Conservation (phyloP, 768 basidiomycete genomes). For the Macrolepiota dolichaula region DNA sequence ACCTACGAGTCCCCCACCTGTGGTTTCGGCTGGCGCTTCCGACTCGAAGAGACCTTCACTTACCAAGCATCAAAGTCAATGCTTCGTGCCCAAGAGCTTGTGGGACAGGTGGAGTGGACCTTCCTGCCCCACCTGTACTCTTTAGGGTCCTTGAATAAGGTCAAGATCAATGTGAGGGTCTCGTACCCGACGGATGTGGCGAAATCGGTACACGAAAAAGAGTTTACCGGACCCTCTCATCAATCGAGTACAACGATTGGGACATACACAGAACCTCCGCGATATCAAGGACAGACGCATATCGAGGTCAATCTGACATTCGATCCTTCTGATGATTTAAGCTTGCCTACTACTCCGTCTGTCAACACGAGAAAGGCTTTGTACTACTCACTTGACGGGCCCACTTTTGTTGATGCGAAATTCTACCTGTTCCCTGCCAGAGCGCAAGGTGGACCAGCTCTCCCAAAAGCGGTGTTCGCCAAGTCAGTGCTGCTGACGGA, state of each 20-base stretch:
- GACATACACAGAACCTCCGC: not conserved
- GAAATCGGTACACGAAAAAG: not conserved
- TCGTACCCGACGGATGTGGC: not conserved
- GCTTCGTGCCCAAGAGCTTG: not conserved
- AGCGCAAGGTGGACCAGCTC: not conserved
- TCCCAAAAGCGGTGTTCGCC: not conserved
- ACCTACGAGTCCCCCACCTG: not conserved
- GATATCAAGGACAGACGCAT: not conserved
- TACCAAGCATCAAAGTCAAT: not conserved
- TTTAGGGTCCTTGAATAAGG: not conserved
- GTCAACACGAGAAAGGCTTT: slow-evolving; percentile 3
- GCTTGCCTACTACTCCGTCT: not conserved
- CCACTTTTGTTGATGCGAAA: slow-evolving; percentile 11
- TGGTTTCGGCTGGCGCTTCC: slow-evolving; percentile 1
- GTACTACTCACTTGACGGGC: slow-evolving; percentile 1
- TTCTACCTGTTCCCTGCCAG: slow-evolving; percentile 12
- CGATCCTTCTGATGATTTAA: not conserved
- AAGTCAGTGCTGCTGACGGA: slow-evolving; percentile 7
- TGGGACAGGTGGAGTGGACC: not conserved
- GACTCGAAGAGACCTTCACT: not conserved
- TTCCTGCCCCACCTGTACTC: not conserved
- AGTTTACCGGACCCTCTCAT: not conserved
- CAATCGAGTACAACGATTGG: not conserved
- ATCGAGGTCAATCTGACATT: slow-evolving; percentile 5
- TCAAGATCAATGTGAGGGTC: not conserved